Conservation (phyloP, 2,329 filamentous ascomycete genomes). For the Fusarium pseudoanthophilum region DNA sequence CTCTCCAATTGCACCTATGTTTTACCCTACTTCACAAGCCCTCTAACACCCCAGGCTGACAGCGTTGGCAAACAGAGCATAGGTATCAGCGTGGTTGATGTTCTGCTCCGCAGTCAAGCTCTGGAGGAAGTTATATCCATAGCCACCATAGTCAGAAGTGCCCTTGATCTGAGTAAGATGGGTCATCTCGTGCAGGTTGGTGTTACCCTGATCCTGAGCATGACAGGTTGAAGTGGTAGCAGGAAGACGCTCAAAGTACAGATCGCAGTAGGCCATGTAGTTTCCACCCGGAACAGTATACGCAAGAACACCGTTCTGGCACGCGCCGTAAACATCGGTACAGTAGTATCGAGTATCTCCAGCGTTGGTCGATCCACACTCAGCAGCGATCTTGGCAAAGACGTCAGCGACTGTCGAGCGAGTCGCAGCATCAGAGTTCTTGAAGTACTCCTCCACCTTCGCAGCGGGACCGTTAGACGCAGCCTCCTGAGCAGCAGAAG, state of each 20-base stretch:
- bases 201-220: conserved; percentile 72
- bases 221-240: conserved; percentile 64
- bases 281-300: conserved; percentile 67
- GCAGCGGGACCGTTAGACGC: conserved; percentile 60
- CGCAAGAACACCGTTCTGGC: conserved; percentile 63
- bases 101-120: conserved; percentile 61
- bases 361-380: conserved; percentile 63
- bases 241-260: conserved; percentile 67
- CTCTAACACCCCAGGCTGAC: conserved; percentile 51
- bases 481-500: conserved; percentile 62
- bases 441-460: conserved; percentile 72
- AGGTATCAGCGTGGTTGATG: conserved; percentile 71
- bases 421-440: conserved; percentile 58
- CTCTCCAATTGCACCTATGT: background rate
- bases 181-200: conserved; percentile 73
- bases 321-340: conserved; percentile 65
- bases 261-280: conserved; percentile 70
- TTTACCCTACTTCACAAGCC: background rate
- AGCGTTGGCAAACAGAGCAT: conserved; percentile 42
- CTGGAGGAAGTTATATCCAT: conserved; percentile 63
- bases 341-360: conserved; percentile 68
- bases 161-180: conserved; percentile 68
- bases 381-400: conserved; percentile 60
- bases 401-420: conserved; percentile 64
- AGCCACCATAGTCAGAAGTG: conserved; percentile 69